Evolutionary conservation across 140 eudicot species (phyloP), one percentile per base, ranked within the genome.

Genomic region (Bidens hawaiensis): DNA sequence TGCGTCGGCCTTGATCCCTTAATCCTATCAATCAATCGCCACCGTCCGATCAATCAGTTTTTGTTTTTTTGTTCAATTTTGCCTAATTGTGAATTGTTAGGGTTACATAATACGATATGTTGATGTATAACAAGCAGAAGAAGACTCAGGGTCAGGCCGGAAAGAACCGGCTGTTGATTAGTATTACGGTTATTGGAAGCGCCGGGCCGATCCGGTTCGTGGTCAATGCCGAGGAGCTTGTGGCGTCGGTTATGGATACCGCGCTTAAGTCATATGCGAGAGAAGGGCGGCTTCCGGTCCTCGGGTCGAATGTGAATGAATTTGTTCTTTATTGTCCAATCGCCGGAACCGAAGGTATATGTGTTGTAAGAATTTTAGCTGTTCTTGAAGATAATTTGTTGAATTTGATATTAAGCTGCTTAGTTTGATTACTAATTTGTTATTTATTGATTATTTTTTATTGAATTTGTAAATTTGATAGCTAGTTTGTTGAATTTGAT

Each of bases 1-100:
- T 89, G 95, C 89, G 71, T 85, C 61, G 97, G 97, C 69, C 30
- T 85, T 59, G 95, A 89, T 82, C 97, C 97, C 6, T 89, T 75
- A 38, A 38, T 15, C n/a, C 12, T 15, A 38, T 1, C 45, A 38
- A 10, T n/a, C 10, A 38, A 2, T n/a, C 55, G 18, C 50, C 21
- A 8, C 28, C 48, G 10, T 6, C 62, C 12, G 19, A 16, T 63
- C 27, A n/a, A n/a, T n/a, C n/a, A n/a, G 61, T 21, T 13, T 3
- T 23, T 41, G 10, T 24, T 25, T 26, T 24, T 36, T 31, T 16
- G n/a, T n/a, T n/a, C n/a, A 34, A 47, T 64, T 22, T 62, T 34
- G 63, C 48, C 15, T 60, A 5, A 40, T 52, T 41, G 53, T 19
- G n/a, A n/a, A n/a, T n/a, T n/a, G n/a, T n/a, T n/a, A n/a, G n/a